Evolutionary conservation across 176 grass and related monocot species (phyloP).

Genomic region (Zea mays): DNA sequence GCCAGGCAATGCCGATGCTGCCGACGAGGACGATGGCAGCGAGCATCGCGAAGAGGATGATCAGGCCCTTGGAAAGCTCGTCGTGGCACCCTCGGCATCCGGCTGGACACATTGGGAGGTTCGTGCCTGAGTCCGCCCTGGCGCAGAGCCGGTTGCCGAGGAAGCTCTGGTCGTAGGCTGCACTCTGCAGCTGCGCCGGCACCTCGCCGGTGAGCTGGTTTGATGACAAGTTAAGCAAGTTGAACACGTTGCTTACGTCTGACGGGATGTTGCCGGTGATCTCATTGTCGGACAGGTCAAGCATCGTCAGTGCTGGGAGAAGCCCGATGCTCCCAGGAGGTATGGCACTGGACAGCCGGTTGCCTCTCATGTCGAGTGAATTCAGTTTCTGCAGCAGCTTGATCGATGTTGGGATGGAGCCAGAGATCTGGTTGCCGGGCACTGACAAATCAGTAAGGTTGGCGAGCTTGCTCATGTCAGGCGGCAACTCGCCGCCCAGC

Average conservation of each 20-base stretch:
- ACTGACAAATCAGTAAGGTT: slow-evolving; percentile 34
- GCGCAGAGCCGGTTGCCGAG: slow-evolving; percentile 70
- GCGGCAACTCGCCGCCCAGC: slow-evolving; percentile 48
- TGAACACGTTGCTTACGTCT: slow-evolving; percentile 40
- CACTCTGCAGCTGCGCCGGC: slow-evolving; percentile 46
- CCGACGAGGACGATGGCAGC: slow-evolving; percentile 40
- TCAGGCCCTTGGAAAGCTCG: slow-evolving; percentile 50
- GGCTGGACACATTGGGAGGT: slow-evolving; percentile 27
- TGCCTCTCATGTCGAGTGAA: slow-evolving; percentile 53
- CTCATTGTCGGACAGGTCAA: slow-evolving; percentile 62
- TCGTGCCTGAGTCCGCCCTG: neutral
- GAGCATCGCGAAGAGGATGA: slow-evolving; percentile 45
- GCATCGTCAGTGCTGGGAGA: slow-evolving; percentile 34
- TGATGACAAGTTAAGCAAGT: slow-evolving; percentile 53
- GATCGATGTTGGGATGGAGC: slow-evolving; percentile 51
- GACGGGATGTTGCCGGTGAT: slow-evolving; percentile 58
- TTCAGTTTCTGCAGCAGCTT: slow-evolving; percentile 43
- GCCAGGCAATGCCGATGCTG: slow-evolving; percentile 41
- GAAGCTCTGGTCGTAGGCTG: slow-evolving; percentile 66
- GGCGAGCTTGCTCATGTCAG: slow-evolving; percentile 44
- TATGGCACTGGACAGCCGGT: slow-evolving; percentile 55
- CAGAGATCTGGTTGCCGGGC: slow-evolving; percentile 44
- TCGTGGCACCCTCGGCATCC: neutral
- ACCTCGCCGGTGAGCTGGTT: slow-evolving; percentile 72
- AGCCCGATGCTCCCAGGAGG: slow-evolving; percentile 39